These are phyloP conservation scores for Picea abies DNA, from an alignment of 83 land plant species.

Conservation along the genomic window DNA sequence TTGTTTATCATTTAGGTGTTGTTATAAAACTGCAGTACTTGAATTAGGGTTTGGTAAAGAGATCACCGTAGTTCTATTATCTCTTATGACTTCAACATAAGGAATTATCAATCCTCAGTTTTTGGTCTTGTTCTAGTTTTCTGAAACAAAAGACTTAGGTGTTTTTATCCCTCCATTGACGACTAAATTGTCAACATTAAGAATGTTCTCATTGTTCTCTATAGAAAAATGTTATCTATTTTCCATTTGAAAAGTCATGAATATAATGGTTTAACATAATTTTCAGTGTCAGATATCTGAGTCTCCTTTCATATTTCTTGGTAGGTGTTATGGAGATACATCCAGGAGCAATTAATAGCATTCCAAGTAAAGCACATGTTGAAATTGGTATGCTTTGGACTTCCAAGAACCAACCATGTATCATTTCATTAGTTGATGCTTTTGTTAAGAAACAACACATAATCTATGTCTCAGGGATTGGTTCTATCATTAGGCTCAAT, in stretches of 20 bases:
- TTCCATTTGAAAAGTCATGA: background rate
- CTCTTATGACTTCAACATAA: too few species aligned
- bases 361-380: slow-evolving; percentile 87
- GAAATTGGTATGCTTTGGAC: slow-evolving; percentile 70
- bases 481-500: background rate
- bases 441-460: background rate
- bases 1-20: too few species aligned
- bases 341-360: slow-evolving; percentile 96
- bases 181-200: background rate
- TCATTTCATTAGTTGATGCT: background rate
- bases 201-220: background rate
- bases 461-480: background rate
- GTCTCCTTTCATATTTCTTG: background rate
- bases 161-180: too few species aligned
- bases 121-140: too few species aligned
- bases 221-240: background rate
- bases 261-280: background rate
- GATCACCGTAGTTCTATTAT: too few species aligned
- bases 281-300: background rate
- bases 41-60: too few species aligned
- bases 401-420: background rate
- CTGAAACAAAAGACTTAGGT: too few species aligned
- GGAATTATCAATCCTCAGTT: too few species aligned
- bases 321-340: slow-evolving; percentile 80
- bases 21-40: too few species aligned